phyloP scores from a whole-genome alignment of 305 asterid genomes.

The Stenogyne calaminthoides region DNA sequence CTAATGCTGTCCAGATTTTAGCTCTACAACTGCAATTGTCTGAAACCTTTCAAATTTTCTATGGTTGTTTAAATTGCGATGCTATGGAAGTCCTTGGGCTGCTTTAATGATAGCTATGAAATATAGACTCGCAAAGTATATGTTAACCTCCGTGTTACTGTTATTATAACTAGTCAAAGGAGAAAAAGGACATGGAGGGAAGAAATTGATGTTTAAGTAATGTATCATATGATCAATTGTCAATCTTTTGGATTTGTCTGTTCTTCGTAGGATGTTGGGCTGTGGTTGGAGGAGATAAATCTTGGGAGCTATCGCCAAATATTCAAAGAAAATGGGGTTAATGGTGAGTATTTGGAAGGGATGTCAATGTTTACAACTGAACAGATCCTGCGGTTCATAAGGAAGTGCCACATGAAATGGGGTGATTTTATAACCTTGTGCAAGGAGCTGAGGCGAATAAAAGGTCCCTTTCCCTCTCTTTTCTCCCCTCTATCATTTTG shows the following conservation, averaged over 20 bases:
- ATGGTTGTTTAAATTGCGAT: background rate
- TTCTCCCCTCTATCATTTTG: background rate
- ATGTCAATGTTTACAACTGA: constrained; percentile 99
- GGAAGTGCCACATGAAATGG: constrained; percentile 99
- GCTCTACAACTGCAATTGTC: background rate
- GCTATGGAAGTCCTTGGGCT: constrained; percentile 3
- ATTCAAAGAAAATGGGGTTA: constrained; percentile 90
- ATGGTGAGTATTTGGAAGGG: constrained; percentile 97
- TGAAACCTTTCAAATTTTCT: background rate
- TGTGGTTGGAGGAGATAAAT: constrained; percentile 97
- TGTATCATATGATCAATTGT: constrained; percentile 3
- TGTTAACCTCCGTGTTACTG: constrained; percentile 14
- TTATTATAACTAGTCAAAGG: constrained; percentile 17
- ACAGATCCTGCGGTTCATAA: constrained; percentile 94
- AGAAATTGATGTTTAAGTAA: constrained; percentile 12
- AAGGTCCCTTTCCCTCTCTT: constrained; percentile 56
- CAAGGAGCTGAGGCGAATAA: constrained; percentile 99
- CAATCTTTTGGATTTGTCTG: constrained; percentile 25
- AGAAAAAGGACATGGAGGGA: background rate
- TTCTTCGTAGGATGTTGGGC: constrained; percentile 78
- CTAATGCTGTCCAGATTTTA: constrained; percentile 5
- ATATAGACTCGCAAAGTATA: constrained; percentile 11
- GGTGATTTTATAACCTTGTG: constrained; percentile 98
- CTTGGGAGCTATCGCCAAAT: constrained; percentile 85
- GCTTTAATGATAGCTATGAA: background rate